These are phyloP conservation scores for Tephrocybe sp. DNA, from an alignment of 768 basidiomycete species.

Conservation along the genomic window DNA sequence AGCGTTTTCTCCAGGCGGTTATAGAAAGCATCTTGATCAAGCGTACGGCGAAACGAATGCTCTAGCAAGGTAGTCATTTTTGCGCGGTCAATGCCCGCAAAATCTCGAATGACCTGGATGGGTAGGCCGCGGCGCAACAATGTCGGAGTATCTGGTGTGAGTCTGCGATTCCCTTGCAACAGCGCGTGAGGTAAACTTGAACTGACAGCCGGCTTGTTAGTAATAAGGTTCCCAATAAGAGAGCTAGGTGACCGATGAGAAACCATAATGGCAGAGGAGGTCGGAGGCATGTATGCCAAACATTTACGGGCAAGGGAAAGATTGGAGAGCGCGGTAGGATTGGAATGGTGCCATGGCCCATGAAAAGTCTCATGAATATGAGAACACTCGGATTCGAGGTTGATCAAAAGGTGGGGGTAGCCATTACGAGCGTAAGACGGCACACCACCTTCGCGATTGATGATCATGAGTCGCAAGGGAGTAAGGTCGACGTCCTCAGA, in stretches of 20 bases:
- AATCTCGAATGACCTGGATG: slow-evolving; percentile 74
- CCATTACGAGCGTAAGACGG: slow-evolving; percentile 96
- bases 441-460: slow-evolving; percentile 94
- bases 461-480: slow-evolving; percentile 94
- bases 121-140: slow-evolving; percentile 86
- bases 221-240: slow-evolving; percentile 95
- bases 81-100: slow-evolving; percentile 64
- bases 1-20: slow-evolving; percentile 68
- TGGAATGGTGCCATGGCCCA: slow-evolving; percentile 66
- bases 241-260: slow-evolving; percentile 95
- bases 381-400: slow-evolving; percentile 81
- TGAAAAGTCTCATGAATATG: slow-evolving; percentile 88
- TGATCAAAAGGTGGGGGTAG: slow-evolving; percentile 93
- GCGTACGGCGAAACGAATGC: slow-evolving; percentile 73
- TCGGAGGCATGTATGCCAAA: slow-evolving; percentile 86
- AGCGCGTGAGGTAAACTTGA: slow-evolving; percentile 94
- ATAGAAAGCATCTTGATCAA: slow-evolving; percentile 78
- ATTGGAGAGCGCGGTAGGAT: slow-evolving; percentile 87
- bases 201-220: slow-evolving; percentile 95
- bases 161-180: slow-evolving; percentile 79
- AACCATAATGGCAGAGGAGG: slow-evolving; percentile 94
- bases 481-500: slow-evolving; percentile 75
- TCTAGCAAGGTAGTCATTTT: slow-evolving; percentile 85
- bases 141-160: slow-evolving; percentile 91
- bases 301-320: slow-evolving; percentile 83